A percentile compares a stretch with the other conserved stretches of the same genome.
Evolutionary conservation across 352 stramenopile species (phyloP).

Genomic region (Bremia lactucae): DNA sequence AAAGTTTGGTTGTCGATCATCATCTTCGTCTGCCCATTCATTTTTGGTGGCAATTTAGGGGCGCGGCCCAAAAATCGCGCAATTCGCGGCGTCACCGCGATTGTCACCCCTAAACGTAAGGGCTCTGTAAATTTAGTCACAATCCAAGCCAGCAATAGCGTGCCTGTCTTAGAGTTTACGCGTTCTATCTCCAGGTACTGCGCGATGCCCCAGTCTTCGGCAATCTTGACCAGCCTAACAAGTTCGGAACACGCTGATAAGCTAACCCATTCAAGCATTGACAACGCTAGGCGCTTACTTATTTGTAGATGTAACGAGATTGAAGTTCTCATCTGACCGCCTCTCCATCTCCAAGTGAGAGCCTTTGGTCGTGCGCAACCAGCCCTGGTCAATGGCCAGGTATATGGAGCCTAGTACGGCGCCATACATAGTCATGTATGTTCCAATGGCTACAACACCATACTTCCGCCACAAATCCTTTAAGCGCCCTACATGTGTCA

Average conservation of each 20-base stretch:
- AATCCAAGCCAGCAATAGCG: slow-evolving; percentile 76
- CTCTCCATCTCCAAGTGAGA: slow-evolving; percentile 12
- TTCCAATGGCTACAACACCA: slow-evolving; percentile 71
- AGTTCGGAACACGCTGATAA: neutral
- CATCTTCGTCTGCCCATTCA: slow-evolving; percentile 6
- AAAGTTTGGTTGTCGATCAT: slow-evolving; percentile 15
- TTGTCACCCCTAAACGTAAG: slow-evolving; percentile 59
- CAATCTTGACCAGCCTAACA: slow-evolving; percentile 53
- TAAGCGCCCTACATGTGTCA: slow-evolving; percentile 40
- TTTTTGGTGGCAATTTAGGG: slow-evolving; percentile 40
- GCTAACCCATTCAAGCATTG: neutral
- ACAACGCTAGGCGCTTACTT: slow-evolving; percentile 31
- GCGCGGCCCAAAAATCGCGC: slow-evolving; percentile 59
- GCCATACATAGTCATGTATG: slow-evolving; percentile 74
- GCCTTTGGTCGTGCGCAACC: slow-evolving; percentile 45
- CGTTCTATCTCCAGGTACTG: slow-evolving; percentile 73
- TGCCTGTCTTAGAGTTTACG: slow-evolving; percentile 72
- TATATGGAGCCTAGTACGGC: slow-evolving; percentile 71
- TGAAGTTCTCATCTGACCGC: slow-evolving; percentile 38
- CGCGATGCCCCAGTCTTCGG: slow-evolving; percentile 59
- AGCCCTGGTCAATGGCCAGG: slow-evolving; percentile 69
- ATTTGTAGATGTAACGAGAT: slow-evolving; percentile 75
- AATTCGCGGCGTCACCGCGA: slow-evolving; percentile 69
- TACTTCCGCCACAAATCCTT: slow-evolving; percentile 82
- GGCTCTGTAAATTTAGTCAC: slow-evolving; percentile 85